These are phyloP conservation scores for Neurospora sp. DNA, from an alignment of 495 filamentous ascomycete species.

Conservation along the genomic window DNA sequence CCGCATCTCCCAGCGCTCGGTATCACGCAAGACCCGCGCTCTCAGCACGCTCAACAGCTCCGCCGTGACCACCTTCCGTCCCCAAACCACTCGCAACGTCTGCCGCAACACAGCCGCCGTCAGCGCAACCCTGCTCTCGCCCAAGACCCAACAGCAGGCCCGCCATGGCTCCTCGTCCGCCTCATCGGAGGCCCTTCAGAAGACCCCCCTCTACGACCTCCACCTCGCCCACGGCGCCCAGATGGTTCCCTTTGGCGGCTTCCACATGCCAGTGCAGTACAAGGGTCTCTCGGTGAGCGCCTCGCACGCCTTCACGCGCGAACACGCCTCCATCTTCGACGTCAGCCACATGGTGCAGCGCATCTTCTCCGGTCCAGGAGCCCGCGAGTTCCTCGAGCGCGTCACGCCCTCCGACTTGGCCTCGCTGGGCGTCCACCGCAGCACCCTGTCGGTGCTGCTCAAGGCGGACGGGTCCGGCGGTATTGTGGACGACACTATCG, in stretches of 20 bases:
- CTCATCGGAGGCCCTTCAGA: slow-evolving; percentile 33
- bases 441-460: slow-evolving; percentile 73
- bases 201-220: slow-evolving; percentile 76
- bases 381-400: slow-evolving; percentile 62
- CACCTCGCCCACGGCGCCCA: slow-evolving; percentile 73
- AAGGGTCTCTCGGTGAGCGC: slow-evolving; percentile 58
- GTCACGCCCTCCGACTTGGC: slow-evolving; percentile 65
- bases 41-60: neutral
- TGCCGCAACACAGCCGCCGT: neutral
- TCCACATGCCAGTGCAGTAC: slow-evolving; percentile 89
- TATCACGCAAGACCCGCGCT: neutral
- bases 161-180: slow-evolving; percentile 24
- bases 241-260: slow-evolving; percentile 96
- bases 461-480: slow-evolving; percentile 65
- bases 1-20: slow-evolving; percentile 5
- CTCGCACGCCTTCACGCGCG: slow-evolving; percentile 80
- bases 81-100: neutral
- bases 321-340: slow-evolving; percentile 84
- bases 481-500: slow-evolving; percentile 87
- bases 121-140: neutral
- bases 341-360: slow-evolving; percentile 69
- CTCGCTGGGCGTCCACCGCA: slow-evolving; percentile 35
- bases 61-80: neutral
- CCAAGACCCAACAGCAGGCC: neutral
- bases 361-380: slow-evolving; percentile 64